Evolutionary conservation across 2,329 filamentous ascomycete species (phyloP), one percentile per base, ranked within the genome.

Genomic region (Graphiopsis chlorocephala): DNA sequence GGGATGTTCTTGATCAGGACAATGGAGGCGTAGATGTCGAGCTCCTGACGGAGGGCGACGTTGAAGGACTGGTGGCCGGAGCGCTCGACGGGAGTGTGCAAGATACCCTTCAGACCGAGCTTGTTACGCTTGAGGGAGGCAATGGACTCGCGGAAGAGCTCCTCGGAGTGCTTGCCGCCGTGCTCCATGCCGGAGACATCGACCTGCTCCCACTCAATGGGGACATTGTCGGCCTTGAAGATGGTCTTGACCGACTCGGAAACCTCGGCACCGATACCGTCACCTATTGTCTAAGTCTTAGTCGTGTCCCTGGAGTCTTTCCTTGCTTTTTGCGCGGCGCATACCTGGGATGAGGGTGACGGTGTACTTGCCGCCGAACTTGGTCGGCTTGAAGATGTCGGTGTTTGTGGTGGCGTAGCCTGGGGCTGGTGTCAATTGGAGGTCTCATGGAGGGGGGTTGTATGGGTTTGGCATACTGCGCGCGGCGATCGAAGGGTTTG

Each of bases 51-150:
- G 80, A 99, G 89, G 74, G 95, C 95, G 73, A 99, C 95, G 85
- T 99, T 99, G 93, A 99, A 99, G 72, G 92, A 96, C 83, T 96
- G 92, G 86, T 99, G 95, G 75, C 95, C 95, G 70, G 93, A 97
- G 74, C 95, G 90, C 84, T 93, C 92, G 78, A 99, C 91, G 72
- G 95, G 95, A 28, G 95, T 99, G 86, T 97, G 94, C 55, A 99
- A 87, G 80, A 99, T 99, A 80, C 95, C 95, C 88, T 99, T 99
- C 76, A 99, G 87, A 74, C 93, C 95, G 74, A 99, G 88, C 88
- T 98, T 98, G 88, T 99, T 99, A 82, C 95, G 90, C 85, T 92
- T 92, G 76, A 99, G 88, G 64, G 95, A 98, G 68, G 93, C 89
- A 76, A 99, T 93, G 63, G 93, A 93, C 83, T 98, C 92, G 78